Conservation (phyloP, 2,329 filamentous ascomycete species). For the Talaromyces sp. region DNA sequence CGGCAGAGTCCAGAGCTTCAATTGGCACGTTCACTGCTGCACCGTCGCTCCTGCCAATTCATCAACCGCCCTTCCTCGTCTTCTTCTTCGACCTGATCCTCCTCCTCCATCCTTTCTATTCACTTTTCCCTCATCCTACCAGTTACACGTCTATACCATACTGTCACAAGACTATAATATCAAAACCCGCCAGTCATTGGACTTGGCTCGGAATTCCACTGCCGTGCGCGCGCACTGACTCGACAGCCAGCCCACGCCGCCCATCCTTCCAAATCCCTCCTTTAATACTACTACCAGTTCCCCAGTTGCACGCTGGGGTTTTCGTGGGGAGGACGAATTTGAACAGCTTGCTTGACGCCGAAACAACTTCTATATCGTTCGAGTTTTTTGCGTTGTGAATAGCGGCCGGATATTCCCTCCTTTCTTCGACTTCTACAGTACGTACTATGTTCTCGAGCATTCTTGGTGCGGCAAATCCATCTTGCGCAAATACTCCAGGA, state of each 20-base stretch:
- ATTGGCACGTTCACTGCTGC: conserved; percentile 11
- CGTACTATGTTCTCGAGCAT: conserved; percentile 3
- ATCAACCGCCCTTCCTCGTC: conserved; percentile 7
- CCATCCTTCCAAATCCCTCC: neutral
- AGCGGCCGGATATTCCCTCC: neutral
- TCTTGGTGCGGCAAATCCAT: conserved; percentile 1
- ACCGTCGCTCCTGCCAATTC: conserved; percentile 13
- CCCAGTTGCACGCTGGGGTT: neutral
- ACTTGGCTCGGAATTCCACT: neutral
- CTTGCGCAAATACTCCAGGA: neutral
- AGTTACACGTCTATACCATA: no score
- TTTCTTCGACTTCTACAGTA: neutral
- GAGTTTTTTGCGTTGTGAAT: neutral
- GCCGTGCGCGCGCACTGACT: conserved; percentile 4
- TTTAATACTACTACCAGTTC: neutral
- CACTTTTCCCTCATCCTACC: no score
- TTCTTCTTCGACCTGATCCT: neutral
- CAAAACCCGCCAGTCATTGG: neutral
- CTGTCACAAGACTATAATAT: neutral
- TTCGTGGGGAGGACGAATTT: neutral
- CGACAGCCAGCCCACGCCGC: conserved; percentile 3
- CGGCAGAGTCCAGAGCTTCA: conserved; percentile 16
- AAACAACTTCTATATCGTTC: neutral
- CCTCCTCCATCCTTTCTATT: neutral
- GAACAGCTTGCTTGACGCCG: neutral